phyloP scores from a whole-genome alignment of 2,329 filamentous ascomycete genomes.

The Gliomastix tumulicola region DNA sequence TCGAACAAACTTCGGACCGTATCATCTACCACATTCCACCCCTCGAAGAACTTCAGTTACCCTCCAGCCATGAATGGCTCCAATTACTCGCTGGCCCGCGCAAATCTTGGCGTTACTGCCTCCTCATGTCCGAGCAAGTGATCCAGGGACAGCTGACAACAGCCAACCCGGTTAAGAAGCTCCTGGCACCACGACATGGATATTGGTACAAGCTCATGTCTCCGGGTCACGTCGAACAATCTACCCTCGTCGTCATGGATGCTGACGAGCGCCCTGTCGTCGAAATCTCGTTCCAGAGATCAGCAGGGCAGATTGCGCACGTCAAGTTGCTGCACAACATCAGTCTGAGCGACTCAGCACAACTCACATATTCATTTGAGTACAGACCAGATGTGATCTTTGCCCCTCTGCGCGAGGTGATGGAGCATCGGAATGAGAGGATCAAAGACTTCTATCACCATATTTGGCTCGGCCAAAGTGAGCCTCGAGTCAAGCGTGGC shows the following conservation, averaged over 20 bases:
- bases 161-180: conserved; percentile 88
- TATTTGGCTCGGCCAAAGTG: conserved; percentile 89
- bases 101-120: conserved; percentile 89
- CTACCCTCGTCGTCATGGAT: conserved; percentile 79
- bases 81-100: conserved; percentile 76
- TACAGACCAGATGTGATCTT: conserved; percentile 96
- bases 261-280: conserved; percentile 71
- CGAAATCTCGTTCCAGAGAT: conserved; percentile 87
- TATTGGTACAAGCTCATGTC: conserved; percentile 82
- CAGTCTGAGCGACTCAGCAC: conserved; percentile 74
- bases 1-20: conserved; percentile 72
- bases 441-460: conserved; percentile 99
- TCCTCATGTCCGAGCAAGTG: conserved; percentile 89
- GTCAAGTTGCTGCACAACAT: no score
- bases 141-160: conserved; percentile 96
- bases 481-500: conserved; percentile 73
- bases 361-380: conserved; percentile 78
- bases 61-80: conserved; percentile 77
- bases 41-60: conserved; percentile 66
- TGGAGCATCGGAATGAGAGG: conserved; percentile 90
- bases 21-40: conserved; percentile 77
- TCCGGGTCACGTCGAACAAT: conserved; percentile 77
- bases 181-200: conserved; percentile 79
- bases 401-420: conserved; percentile 94
- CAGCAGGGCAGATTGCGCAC: no score